phyloP scores from a whole-genome alignment of 495 filamentous ascomycete genomes.

The Poronia punctata region DNA sequence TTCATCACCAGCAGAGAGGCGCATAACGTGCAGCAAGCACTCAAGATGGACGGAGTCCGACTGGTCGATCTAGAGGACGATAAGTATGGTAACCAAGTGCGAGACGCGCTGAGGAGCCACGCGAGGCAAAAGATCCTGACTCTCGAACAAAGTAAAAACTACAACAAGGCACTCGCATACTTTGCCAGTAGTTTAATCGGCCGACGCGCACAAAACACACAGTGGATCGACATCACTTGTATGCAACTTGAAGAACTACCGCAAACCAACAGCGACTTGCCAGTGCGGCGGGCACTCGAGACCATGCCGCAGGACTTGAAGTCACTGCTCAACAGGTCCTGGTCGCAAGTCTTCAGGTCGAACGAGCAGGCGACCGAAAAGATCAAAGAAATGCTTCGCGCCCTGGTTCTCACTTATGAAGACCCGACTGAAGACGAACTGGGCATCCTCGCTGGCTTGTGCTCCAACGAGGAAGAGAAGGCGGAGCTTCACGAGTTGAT shows the following conservation, averaged over 20 bases:
- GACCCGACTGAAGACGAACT: conserved; percentile 27
- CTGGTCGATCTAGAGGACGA: conserved; percentile 22
- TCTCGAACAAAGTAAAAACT: conserved; percentile 25
- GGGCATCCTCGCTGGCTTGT: conserved; percentile 23
- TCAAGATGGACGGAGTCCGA: conserved; percentile 17
- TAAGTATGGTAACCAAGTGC: conserved; percentile 26
- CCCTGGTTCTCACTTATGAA: conserved; percentile 29
- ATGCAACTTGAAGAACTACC: conserved; percentile 26
- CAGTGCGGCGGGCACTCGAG: conserved; percentile 25
- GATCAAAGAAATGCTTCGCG: conserved; percentile 30
- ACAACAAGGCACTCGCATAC: conserved; percentile 30
- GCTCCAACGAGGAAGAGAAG: conserved; percentile 19
- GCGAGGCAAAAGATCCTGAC: conserved; percentile 18
- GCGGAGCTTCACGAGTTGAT: conserved; percentile 22
- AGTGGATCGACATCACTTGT: conserved; percentile 32
- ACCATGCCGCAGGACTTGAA: conserved; percentile 27
- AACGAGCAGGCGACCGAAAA: conserved; percentile 29
- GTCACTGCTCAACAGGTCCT: conserved; percentile 23
- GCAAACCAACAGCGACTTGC: conserved; percentile 21
- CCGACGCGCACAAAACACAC: conserved; percentile 25
- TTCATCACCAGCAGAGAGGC: conserved; percentile 28
- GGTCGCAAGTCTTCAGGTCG: conserved; percentile 29
- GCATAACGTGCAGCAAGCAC: conserved; percentile 19
- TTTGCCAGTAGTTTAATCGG: conserved; percentile 30
- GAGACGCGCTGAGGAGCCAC: conserved; percentile 21